Base-by-base conservation (phyloP, 352 stramenopile genomes). In the Globisporangium megalacanthum region DNA sequence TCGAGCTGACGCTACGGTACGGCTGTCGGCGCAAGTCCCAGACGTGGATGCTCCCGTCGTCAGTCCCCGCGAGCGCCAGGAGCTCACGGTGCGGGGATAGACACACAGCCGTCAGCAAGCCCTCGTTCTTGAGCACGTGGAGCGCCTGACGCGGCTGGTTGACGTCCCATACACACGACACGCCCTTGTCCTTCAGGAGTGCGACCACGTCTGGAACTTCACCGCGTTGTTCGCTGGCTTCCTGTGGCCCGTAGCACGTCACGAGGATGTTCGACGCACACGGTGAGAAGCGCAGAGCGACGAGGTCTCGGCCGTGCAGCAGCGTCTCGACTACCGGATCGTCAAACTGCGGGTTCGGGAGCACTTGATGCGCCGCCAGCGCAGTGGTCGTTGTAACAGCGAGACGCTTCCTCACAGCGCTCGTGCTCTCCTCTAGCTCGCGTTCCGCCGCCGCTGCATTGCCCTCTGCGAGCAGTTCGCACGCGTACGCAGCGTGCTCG, bases 111-210 rank as follows among this genome's bases (percentile, higher is more conserved):
- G 72, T 74, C 6, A 73, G 63, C 13, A 65, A 20, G 44, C 78
- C 79, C 68, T 86, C 80, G 33, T 64, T 76, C 19, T 78, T 70
- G 3, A 86, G 60, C 15, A 83, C 41, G 54, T 83, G 73, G 17
- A 76, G 58, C 8, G 65, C 70, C 11, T 73, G 61, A 31, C 68
- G 55, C 10, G 75, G 66, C 31, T 83, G 63, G 58, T 86, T 86
- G 19, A 89, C 54, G 36, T 91, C 77, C 80, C 80, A 91, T 4
- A 89, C 61, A 50, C 78, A 87, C 2, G 72, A 68, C 17, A 90
- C 66, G 0, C 72, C 79, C 50, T 86, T 85, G 49, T 74, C 66
- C 17, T 29, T 60, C 29, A 64, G 70, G 41, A 47, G 41, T 14
- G 41, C 14, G 15, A 47, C 41, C 41, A n/a, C 14, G 7, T 47